Evolutionary conservation across 2,329 filamentous ascomycete genomes (phyloP).

Genomic region (Neofusicoccum ribis): DNA sequence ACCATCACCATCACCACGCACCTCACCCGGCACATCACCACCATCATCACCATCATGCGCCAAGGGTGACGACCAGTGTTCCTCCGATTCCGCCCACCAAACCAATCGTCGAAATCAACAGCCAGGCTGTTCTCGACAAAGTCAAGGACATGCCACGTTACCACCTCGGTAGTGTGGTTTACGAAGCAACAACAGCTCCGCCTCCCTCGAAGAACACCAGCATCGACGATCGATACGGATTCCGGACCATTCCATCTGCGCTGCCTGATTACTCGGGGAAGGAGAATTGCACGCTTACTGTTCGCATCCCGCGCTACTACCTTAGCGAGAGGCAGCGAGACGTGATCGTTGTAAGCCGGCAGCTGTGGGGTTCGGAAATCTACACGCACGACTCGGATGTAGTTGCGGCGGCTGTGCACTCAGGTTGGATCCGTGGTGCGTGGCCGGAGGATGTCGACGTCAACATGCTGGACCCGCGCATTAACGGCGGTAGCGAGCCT

Average conservation of each 20-base stretch:
- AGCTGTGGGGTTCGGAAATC: conserved; percentile 89
- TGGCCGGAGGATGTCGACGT: conserved; percentile 79
- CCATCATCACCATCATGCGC: conserved; percentile 40
- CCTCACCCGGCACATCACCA: conserved; percentile 37
- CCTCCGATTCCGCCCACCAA: conserved; percentile 11
- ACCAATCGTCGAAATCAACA: conserved; percentile 27
- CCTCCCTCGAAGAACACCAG: conserved; percentile 41
- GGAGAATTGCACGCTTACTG: conserved; percentile 80
- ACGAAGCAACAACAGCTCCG: conserved; percentile 64
- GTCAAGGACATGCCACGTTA: conserved; percentile 49
- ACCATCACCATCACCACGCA: conserved; percentile 42
- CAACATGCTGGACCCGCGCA: conserved; percentile 61
- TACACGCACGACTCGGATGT: conserved; percentile 97
- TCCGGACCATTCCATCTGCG: conserved; percentile 64
- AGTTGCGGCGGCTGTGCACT: conserved; percentile 88
- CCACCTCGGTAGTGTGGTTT: conserved; percentile 83
- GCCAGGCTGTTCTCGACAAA: conserved; percentile 5
- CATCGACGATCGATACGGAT: conserved; percentile 57
- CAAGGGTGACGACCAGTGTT: conserved; percentile 24
- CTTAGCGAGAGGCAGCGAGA: conserved; percentile 70
- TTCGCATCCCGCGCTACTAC: conserved; percentile 81
- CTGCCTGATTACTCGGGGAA: conserved; percentile 75
- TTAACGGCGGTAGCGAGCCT: conserved; percentile 46
- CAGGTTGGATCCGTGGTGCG: conserved; percentile 86
- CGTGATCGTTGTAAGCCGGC: conserved; percentile 77